Conservation (phyloP, 352 stramenopile genomes). For the Phytophthora colocasiae region DNA sequence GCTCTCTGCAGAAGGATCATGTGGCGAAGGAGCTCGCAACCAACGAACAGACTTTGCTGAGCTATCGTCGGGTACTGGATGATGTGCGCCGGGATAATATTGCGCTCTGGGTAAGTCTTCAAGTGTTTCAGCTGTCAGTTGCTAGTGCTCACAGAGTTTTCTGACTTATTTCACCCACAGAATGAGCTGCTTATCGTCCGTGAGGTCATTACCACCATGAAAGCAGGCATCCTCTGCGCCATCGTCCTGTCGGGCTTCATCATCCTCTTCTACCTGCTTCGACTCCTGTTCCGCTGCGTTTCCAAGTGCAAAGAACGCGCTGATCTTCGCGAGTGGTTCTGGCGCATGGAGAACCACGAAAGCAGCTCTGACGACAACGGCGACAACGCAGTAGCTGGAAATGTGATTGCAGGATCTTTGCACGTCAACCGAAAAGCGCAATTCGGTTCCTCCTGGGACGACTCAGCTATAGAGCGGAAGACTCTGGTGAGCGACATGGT, state of each 20-base stretch:
- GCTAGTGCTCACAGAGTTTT: background rate
- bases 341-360: slow-evolving; percentile 58
- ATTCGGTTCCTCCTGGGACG: slow-evolving; percentile 82
- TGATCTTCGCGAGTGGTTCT: slow-evolving; percentile 81
- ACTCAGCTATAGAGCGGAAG: slow-evolving; percentile 81
- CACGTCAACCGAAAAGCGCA: slow-evolving; percentile 76
- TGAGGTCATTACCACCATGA: slow-evolving; percentile 90
- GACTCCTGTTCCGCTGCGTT: slow-evolving; percentile 74
- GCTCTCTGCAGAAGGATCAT: slow-evolving; percentile 41
- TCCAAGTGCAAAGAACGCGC: slow-evolving; percentile 75
- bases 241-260: slow-evolving; percentile 75
- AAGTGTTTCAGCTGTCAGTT: background rate
- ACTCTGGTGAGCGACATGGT: slow-evolving; percentile 77
- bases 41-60: slow-evolving; percentile 42
- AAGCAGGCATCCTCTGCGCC: slow-evolving; percentile 79
- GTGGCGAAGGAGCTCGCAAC: slow-evolving; percentile 41
- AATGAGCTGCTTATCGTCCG: slow-evolving; percentile 83
- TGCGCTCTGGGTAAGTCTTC: slow-evolving; percentile 50
- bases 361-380: slow-evolving; percentile 5
- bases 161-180: slow-evolving; percentile 30
- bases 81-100: slow-evolving; percentile 58
- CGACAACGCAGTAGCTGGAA: slow-evolving; percentile 4
- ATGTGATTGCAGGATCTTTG: slow-evolving; percentile 40
- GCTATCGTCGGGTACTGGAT: slow-evolving; percentile 45
- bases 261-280: slow-evolving; percentile 77